These are phyloP conservation scores for Arabidopsis lyrata DNA, from an alignment of 441 rosid genomes.

Conservation along the genomic window DNA sequence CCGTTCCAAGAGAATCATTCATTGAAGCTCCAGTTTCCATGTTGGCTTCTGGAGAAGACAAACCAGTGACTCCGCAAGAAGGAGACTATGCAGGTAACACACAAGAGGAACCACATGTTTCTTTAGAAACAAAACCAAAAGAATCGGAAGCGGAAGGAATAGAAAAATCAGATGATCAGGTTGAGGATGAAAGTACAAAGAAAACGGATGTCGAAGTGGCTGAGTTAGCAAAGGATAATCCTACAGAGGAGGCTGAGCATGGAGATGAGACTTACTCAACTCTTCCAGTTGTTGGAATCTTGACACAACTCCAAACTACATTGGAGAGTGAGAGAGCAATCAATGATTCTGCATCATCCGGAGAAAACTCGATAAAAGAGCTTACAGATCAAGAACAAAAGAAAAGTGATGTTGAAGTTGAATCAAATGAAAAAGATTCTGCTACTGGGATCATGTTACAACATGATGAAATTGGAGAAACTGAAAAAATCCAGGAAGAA, in stretches of 20 bases:
- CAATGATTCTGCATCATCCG: conserved; percentile 6
- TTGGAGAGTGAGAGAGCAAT: conserved; percentile 30
- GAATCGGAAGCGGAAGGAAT: conserved; percentile 33
- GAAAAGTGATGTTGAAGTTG: background rate
- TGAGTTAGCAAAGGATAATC: conserved; percentile 35
- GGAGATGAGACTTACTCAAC: conserved; percentile 41
- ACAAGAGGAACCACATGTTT: conserved; percentile 30
- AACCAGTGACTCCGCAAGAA: conserved; percentile 41
- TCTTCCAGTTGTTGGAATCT: conserved; percentile 44
- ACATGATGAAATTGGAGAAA: background rate
- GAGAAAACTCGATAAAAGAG: background rate
- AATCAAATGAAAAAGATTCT: conserved; percentile 12
- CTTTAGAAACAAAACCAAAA: conserved; percentile 32
- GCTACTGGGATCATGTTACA: conserved; percentile 8
- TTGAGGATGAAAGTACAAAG: conserved; percentile 38
- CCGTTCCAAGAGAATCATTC: conserved; percentile 24
- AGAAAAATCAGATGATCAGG: conserved; percentile 31
- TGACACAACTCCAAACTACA: conserved; percentile 37
- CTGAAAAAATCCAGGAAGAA: conserved; percentile 1
- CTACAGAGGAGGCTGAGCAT: conserved; percentile 32
- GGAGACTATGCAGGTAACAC: conserved; percentile 35
- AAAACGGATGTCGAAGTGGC: conserved; percentile 33
- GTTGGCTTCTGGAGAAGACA: conserved; percentile 38
- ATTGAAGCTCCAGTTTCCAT: conserved; percentile 32
- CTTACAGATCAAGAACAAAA: background rate